Evolutionary conservation across 2,329 filamentous ascomycete species (phyloP).

Genomic region (Cladosporium sp.): DNA sequence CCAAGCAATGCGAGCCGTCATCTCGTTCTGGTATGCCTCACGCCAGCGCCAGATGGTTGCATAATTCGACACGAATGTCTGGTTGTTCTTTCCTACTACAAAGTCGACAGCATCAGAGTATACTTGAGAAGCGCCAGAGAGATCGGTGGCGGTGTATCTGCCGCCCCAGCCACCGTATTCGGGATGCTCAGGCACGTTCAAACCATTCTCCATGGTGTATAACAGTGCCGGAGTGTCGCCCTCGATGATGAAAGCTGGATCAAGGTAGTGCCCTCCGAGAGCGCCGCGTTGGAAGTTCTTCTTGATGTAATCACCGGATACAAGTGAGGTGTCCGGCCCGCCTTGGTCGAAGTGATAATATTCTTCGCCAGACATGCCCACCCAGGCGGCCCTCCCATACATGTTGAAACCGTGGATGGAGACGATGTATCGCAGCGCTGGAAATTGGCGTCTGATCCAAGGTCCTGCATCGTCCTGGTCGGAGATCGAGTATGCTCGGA

Average conservation of each 20-base stretch:
- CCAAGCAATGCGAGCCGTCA: slow-evolving; percentile 42
- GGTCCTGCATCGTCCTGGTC: slow-evolving; percentile 57
- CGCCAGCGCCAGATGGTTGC: slow-evolving; percentile 44
- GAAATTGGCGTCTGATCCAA: slow-evolving; percentile 54
- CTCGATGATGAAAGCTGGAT: slow-evolving; percentile 50
- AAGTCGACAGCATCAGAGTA: slow-evolving; percentile 29
- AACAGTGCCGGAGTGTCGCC: slow-evolving; percentile 51
- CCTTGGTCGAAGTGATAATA: slow-evolving; percentile 47
- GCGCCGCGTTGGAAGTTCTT: slow-evolving; percentile 52
- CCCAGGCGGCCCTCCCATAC: slow-evolving; percentile 54
- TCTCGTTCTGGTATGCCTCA: slow-evolving; percentile 40
- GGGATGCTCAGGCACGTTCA: slow-evolving; percentile 43
- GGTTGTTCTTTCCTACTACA: slow-evolving; percentile 29
- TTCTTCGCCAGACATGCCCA: slow-evolving; percentile 50
- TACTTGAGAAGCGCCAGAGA: slow-evolving; percentile 29
- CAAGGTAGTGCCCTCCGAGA: slow-evolving; percentile 39
- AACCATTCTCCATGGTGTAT: slow-evolving; percentile 47
- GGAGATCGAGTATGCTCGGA: slow-evolving; percentile 54
- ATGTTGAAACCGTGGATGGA: slow-evolving; percentile 55
- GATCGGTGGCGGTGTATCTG: slow-evolving; percentile 38
- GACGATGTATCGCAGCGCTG: slow-evolving; percentile 53
- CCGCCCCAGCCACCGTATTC: slow-evolving; percentile 50
- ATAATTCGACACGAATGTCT: slow-evolving; percentile 39
- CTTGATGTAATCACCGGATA: slow-evolving; percentile 50
- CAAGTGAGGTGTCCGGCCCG: slow-evolving; percentile 45